Evolutionary conservation across 495 filamentous ascomycete genomes (phyloP), one percentile per base, ranked within the genome.

Genomic region (Cercophora sp.): DNA sequence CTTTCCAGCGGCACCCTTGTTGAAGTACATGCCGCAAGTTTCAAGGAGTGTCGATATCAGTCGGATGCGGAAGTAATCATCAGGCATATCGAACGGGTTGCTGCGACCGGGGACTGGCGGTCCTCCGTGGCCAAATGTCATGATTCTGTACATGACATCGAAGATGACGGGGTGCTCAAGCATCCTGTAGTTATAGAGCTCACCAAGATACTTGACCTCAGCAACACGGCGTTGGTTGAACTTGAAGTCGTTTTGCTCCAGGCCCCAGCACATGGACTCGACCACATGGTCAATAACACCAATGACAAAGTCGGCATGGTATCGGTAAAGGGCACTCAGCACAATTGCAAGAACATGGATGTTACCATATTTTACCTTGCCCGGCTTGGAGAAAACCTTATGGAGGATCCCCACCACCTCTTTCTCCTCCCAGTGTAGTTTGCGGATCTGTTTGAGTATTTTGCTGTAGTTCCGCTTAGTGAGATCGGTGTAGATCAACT

Each of bases 121-220:
- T 3, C 93, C 93, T 25, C 83, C 80, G 65, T 97, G 88, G 13
- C 91, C 93, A 60, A 93, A 95, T 1, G 88, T 92, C 62, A 96
- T 79, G 55, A 99, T 89, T 58, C 87, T 87, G 68, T 96, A 99
- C 68, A 99, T 77, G 1, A 87, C 88, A 61, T 99, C 92, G 59
- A 99, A 97, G 27, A 99, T 87, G 10, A 97, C 86, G 0, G 88
- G 88, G 18, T 94, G 93, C 64, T 99, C 93, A 43, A 99, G 81
- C 85, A 96, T 90, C 50, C 93, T 85, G 70, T 97, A 99, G 59
- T 95, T 96, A 75, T 99, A 99, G 31, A 99, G 80, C 74, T 99
- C 93, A 11, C 87, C 92, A 11, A 99, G 77, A 62, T 96, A 99
- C 61, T 96, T 97, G 60, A 96, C 88, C 65, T 96, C 91, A 3